These are phyloP conservation scores for Colletotrichum noveboracense DNA, from an alignment of 2,329 filamentous ascomycete species.

Conservation along the genomic window DNA sequence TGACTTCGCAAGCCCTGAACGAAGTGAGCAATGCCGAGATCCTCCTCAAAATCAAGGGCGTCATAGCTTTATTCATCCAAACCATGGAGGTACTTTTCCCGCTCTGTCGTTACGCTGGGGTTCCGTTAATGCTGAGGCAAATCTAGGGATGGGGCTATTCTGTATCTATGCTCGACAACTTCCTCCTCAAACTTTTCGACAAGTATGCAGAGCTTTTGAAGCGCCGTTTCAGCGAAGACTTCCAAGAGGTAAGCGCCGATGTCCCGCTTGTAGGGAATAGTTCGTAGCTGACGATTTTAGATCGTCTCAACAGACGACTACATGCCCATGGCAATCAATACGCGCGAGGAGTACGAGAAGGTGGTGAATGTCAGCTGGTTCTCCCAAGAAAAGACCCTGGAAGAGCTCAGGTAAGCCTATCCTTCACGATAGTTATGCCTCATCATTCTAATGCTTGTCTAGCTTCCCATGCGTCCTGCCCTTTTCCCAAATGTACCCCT, in stretches of 20 bases:
- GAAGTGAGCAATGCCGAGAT: conserved; percentile 88
- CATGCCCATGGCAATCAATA: conserved; percentile 98
- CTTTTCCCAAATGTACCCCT: conserved; percentile 98
- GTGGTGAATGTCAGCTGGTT: conserved; percentile 98
- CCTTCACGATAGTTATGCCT: background rate
- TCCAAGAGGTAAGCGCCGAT: conserved; percentile 73
- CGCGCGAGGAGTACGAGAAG: conserved; percentile 89
- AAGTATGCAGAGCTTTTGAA: conserved; percentile 94
- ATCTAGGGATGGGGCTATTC: conserved; percentile 86
- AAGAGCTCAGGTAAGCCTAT: conserved; percentile 70
- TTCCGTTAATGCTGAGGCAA: conserved; percentile 9
- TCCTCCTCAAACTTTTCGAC: conserved; percentile 88
- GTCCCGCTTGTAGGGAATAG: background rate
- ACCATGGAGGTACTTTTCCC: conserved; percentile 82
- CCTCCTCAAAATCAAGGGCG: conserved; percentile 91
- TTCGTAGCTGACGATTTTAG: conserved; percentile 36
- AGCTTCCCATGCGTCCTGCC: conserved; percentile 95
- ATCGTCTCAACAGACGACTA: conserved; percentile 94
- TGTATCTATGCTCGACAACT: conserved; percentile 79
- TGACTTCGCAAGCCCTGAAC: conserved; percentile 80
- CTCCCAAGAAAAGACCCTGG: conserved; percentile 76
- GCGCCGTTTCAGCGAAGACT: conserved; percentile 90
- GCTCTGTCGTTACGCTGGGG: background rate
- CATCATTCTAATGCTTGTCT: conserved; percentile 24
- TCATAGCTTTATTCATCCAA: conserved; percentile 93